phyloP scores from a whole-genome alignment of 1,284 basidiomycete species.

The Trametes hirsuta region DNA sequence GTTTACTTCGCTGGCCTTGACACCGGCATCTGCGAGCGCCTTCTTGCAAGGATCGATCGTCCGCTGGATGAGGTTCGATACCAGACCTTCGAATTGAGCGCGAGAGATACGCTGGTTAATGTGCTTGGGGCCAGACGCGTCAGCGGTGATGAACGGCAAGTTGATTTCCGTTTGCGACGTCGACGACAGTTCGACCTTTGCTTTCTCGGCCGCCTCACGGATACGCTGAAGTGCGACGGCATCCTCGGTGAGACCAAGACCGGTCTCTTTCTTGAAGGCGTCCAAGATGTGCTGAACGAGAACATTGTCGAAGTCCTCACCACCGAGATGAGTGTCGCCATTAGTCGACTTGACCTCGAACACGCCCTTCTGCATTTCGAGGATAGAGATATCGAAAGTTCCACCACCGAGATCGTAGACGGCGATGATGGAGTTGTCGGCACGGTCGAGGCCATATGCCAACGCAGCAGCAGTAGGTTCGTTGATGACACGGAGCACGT shows the following conservation, averaged over 20 bases:
- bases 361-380: slow-evolving; percentile 99
- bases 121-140: slow-evolving; percentile 93
- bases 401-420: slow-evolving; percentile 99
- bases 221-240: slow-evolving; percentile 99
- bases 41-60: slow-evolving; percentile 99
- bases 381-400: slow-evolving; percentile 98
- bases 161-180: slow-evolving; percentile 95
- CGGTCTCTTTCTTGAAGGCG: slow-evolving; percentile 94
- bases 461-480: slow-evolving; percentile 98
- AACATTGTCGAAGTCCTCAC: slow-evolving; percentile 96
- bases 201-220: slow-evolving; percentile 98
- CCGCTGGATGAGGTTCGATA: slow-evolving; percentile 82
- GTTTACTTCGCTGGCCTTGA: slow-evolving; percentile 92
- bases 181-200: slow-evolving; percentile 97
- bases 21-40: slow-evolving; percentile 88
- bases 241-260: slow-evolving; percentile 83
- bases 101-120: slow-evolving; percentile 92
- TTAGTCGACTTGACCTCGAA: slow-evolving; percentile 99
- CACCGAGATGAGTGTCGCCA: slow-evolving; percentile 98
- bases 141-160: slow-evolving; percentile 96
- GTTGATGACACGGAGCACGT: slow-evolving; percentile 98
- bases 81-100: slow-evolving; percentile 89
- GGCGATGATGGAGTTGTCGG: slow-evolving; percentile 86
- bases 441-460: slow-evolving; percentile 91
- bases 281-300: slow-evolving; percentile 88